Conservation (phyloP, 192 early-diverging fungal genomes). For the Phlyctochytrium planicorne region DNA sequence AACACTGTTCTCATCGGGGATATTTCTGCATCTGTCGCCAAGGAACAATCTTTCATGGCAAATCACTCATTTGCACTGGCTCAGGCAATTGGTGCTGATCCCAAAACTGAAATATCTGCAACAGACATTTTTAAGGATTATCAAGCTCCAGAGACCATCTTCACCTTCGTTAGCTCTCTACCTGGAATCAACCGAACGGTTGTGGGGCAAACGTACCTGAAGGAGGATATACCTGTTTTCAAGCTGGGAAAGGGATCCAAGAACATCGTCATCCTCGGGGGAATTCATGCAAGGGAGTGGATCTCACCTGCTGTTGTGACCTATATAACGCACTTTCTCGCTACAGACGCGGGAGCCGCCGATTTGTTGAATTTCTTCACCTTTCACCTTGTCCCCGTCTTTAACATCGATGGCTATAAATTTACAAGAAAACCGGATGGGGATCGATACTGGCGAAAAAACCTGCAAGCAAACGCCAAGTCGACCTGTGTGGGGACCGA, state of each 20-base stretch:
- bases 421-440: slow-evolving; percentile 26
- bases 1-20: slow-evolving; percentile 41
- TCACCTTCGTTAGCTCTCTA: slow-evolving; percentile 22
- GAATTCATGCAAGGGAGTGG: slow-evolving; percentile 66
- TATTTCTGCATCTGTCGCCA: slow-evolving; percentile 45
- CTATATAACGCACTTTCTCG: slow-evolving; percentile 41
- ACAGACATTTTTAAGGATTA: slow-evolving; percentile 31
- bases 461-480: slow-evolving; percentile 47
- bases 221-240: slow-evolving; percentile 23
- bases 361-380: slow-evolving; percentile 46
- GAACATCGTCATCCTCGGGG: slow-evolving; percentile 41
- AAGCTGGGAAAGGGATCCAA: slow-evolving; percentile 33
- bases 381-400: slow-evolving; percentile 56
- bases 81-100: neutral
- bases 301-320: slow-evolving; percentile 47
- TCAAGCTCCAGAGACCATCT: slow-evolving; percentile 26
- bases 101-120: neutral
- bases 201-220: slow-evolving; percentile 33
- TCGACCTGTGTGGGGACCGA: slow-evolving; percentile 43
- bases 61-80: slow-evolving; percentile 16
- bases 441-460: slow-evolving; percentile 43
- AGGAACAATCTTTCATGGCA: slow-evolving; percentile 31
- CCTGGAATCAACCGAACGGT: slow-evolving; percentile 18
- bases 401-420: slow-evolving; percentile 63
- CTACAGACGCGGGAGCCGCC: slow-evolving; percentile 33